Base-by-base conservation (phyloP, 805 yeast genomes). In the Saccharomycopsis lassenensis region DNA sequence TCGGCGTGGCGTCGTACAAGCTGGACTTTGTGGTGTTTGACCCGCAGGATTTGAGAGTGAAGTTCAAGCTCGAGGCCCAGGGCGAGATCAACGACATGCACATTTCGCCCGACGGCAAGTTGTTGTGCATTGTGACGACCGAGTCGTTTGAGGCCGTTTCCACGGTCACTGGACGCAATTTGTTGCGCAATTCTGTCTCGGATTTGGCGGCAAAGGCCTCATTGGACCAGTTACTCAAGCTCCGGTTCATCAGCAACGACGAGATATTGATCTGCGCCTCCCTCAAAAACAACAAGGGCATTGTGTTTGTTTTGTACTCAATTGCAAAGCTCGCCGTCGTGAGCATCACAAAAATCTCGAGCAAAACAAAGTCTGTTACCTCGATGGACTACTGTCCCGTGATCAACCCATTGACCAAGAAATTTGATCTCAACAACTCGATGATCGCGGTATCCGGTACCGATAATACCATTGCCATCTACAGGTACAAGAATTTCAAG, bases 1-100 rank as follows among this genome's bases (percentile, higher is more conserved):
- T 71, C 7, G 83, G 83, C 5, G 61, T 81, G 39, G 74, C 83
- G 40, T 74, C 87, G 18, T 75, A 89, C 12, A 72, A 84, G 0
- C 57, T 67, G 4, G n/a, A n/a, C n/a, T 61, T 83, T 14, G 77
- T 72, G 51, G 59, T 80, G 15, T 68, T 84, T 42, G 71, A 77
- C 44, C 67, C 70, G 5, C 67, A 63, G 5, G 59, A 69, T 19
- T 58, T 83, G 39, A 71, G 68, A 31, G 68, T 70, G 40, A 65
- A 62, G 29, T 66, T 63, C 47, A 74, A 67, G 49, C 67, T 71
- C 39, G 71, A 63, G 39, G 67, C 85, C 1, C 62, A 62, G 12
- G 58, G 48, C 4, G 51, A 56, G 19, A 70, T 71, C 4, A 74
- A 67, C 45, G 95, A 85, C 52, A 60, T 82, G 43, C 67, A 72